Conservation (phyloP, 495 filamentous ascomycete species). For the Physcia stellaris region DNA sequence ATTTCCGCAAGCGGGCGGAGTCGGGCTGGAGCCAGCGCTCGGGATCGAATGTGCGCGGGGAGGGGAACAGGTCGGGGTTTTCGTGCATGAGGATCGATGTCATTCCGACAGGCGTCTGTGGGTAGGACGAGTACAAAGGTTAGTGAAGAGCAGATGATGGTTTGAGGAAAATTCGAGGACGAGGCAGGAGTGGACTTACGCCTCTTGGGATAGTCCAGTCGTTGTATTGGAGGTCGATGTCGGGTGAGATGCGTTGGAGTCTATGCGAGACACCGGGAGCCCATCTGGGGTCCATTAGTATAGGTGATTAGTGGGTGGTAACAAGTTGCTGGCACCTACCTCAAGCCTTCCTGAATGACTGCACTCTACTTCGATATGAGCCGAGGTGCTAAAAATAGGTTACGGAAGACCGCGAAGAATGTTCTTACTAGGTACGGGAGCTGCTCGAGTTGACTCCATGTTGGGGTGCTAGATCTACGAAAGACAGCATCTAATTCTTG, state of each 20-base stretch:
- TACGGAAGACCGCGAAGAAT: not conserved
- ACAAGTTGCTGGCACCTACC: constrained; percentile 13
- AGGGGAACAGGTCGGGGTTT: constrained; percentile 26
- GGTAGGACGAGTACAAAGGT: not conserved
- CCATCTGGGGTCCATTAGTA: not conserved
- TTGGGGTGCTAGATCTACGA: constrained; percentile 1
- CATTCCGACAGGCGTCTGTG: constrained; percentile 32
- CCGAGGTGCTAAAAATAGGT: not conserved
- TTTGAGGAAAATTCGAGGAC: not conserved
- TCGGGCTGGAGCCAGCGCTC: constrained; percentile 26
- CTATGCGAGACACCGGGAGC: constrained; percentile 19
- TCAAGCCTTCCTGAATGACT: constrained; percentile 24
- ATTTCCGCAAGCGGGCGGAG: constrained; percentile 16
- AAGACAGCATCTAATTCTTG: constrained; percentile 19
- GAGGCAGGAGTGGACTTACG: constrained; percentile 2
- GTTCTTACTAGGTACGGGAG: constrained; percentile 26
- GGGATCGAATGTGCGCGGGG: constrained; percentile 26
- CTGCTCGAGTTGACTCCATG: constrained; percentile 25
- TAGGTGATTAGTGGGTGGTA: too few species aligned
- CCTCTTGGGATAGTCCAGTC: constrained; percentile 8
- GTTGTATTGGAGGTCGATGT: constrained; percentile 7
- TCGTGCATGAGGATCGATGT: constrained; percentile 25
- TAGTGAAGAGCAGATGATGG: too few species aligned
- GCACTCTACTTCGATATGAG: constrained; percentile 9
- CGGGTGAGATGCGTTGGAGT: constrained; percentile 20